These are phyloP conservation scores for Striga hermonthica DNA, from an alignment of 305 asterid genomes.

Conservation along the genomic window DNA sequence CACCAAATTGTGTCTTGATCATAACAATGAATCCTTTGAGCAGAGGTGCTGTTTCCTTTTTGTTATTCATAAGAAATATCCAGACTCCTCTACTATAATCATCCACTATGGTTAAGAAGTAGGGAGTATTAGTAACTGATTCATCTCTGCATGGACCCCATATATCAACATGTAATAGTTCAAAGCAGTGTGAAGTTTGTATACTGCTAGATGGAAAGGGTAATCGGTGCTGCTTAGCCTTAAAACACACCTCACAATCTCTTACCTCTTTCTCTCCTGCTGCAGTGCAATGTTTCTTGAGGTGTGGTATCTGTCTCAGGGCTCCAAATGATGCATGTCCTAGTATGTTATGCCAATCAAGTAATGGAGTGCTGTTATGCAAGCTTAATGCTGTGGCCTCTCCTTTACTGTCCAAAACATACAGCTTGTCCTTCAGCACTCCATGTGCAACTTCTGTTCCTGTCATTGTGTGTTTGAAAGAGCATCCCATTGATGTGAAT, in stretches of 20 bases:
- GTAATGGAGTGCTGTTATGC: no score
- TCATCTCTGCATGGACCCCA: not conserved
- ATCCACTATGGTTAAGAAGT: not conserved
- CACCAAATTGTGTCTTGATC: not conserved
- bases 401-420: no score
- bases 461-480: no score
- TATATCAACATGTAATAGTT: not conserved
- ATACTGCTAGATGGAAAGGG: not conserved
- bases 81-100: not conserved
- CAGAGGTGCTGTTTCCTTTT: not conserved
- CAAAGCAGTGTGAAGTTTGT: not conserved
- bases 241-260: not conserved
- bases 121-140: not conserved
- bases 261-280: no score
- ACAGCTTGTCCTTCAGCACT: no score
- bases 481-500: no score
- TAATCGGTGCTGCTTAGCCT: not conserved
- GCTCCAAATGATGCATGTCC: no score
- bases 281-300: no score
- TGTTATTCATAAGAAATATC: not conserved
- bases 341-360: no score
- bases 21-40: not conserved
- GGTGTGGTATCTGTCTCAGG: no score
- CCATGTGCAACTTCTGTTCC: no score
- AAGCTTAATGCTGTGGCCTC: no score